Base-by-base conservation (phyloP, 805 yeast species). In the Saccharomycopsis lassenensis region DNA sequence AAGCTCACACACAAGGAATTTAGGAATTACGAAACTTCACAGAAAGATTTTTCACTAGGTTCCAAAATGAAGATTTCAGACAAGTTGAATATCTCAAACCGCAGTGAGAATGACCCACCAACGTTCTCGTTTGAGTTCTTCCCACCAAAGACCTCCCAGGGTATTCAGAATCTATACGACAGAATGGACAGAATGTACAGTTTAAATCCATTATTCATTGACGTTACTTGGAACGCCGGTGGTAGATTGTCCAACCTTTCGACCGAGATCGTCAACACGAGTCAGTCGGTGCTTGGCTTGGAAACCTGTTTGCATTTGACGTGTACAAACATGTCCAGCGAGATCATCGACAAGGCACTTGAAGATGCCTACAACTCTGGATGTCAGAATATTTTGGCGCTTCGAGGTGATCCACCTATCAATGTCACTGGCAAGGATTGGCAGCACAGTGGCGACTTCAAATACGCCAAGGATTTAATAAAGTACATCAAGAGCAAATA, bases 251-350 rank as follows among this genome's bases (percentile, higher is more conserved):
- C 93, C 4, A 74, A 75, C 29, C 62, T 86, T 45, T 86, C 98
- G 17, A 80, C 86, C 24, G 97, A 91, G 47, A 78, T 91, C 71
- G 93, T 91, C 4, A 72, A 85, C 48, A 85, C 94, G 2, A 74
- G 96, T 1, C 94, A 87, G 48, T 76, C 87, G 2, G 87, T 85
- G 2, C 64, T 87, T 37, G 96, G 96, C 6, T 63, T 89, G 43
- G 97, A 89, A 52, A 89, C 97, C 0, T 91, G 97, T 56, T 87
- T 91, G 95, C 98, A 91, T 57, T 66, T 91, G 59, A 91, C 98
- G 2, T 91, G 98, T 53, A 86, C 96, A 12, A 89, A 87, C 51
- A 91, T 91, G 98, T 74, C 86, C 20, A 64, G 75, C 20, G 72
- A 70, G 27, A 63, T 78, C 45, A 81, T 91, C 45, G 95, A 87